Evolutionary conservation across 305 asterid species (phyloP).

Genomic region (Fraxinus sp.): DNA sequence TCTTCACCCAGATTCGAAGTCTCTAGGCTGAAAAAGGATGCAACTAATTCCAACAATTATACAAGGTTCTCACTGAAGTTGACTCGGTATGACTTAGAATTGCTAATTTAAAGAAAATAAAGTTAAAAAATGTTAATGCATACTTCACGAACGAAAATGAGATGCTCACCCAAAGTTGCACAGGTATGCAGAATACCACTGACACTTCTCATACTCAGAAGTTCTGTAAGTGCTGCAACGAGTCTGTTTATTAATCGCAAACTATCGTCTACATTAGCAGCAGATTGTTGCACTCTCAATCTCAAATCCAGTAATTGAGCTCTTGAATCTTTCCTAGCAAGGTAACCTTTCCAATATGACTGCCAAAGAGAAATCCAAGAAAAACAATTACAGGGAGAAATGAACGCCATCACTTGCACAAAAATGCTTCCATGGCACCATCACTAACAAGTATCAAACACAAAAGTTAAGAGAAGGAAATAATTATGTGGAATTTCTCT

Average conservation of each 20-base stretch:
- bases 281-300: constrained; percentile 75
- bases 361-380: constrained; percentile 32
- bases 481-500: not conserved
- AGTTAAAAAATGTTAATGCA: not conserved
- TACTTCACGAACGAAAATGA: not conserved
- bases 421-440: not conserved
- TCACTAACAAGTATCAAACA: not conserved
- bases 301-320: constrained; percentile 69
- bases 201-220: constrained; percentile 73
- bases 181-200: constrained; percentile 87
- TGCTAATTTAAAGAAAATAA: not conserved
- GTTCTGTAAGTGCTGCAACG: constrained; percentile 80
- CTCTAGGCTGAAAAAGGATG: not conserved
- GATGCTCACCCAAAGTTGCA: constrained; percentile 71
- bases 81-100: not conserved
- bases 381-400: constrained; percentile 10
- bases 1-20: not conserved
- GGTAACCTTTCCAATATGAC: constrained; percentile 95
- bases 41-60: not conserved
- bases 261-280: constrained; percentile 83
- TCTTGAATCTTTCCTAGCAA: constrained; percentile 69
- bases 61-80: not conserved
- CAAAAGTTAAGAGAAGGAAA: not conserved
- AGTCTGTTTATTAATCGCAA: constrained; percentile 88
- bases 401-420: not conserved